Conservation (phyloP, 2,329 filamentous ascomycete species). For the Cercospora sp. region DNA sequence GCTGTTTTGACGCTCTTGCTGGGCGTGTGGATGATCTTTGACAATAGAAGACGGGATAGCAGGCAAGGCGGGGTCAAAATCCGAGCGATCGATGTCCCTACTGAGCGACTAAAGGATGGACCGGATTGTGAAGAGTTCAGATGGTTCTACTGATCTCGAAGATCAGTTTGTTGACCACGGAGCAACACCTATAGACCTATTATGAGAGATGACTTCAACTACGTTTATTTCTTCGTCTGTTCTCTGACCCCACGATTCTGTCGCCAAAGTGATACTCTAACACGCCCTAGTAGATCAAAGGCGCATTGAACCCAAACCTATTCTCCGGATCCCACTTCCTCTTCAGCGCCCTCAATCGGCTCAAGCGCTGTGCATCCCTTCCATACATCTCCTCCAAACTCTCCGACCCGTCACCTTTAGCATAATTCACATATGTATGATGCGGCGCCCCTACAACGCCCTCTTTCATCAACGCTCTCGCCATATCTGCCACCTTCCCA, state of each 20-base stretch:
- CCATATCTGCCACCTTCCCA: not conserved
- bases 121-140: constrained; percentile 48
- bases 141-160: constrained; percentile 41
- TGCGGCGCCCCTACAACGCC: not conserved
- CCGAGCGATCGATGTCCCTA: constrained; percentile 53
- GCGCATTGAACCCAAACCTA: constrained; percentile 10
- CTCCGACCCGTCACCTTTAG: not conserved
- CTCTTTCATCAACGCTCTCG: constrained; percentile 3
- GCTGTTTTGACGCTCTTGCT: constrained; percentile 57
- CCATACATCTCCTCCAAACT: constrained; percentile 5
- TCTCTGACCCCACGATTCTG: too few relatives aligned
- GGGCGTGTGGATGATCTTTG: constrained; percentile 64
- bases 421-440: constrained; percentile 8
- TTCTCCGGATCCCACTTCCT: not conserved
- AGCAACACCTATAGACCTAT: too few relatives aligned
- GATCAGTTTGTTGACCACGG: not conserved
- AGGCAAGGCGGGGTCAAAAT: constrained; percentile 55
- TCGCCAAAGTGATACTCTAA: too few relatives aligned
- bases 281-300: not conserved
- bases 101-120: constrained; percentile 49
- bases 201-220: too few relatives aligned
- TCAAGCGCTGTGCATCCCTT: not conserved
- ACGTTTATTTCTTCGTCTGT: too few relatives aligned
- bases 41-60: constrained; percentile 63
- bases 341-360: not conserved